These are phyloP conservation scores for Mrakia frigida DNA, from an alignment of 768 basidiomycete species.

Conservation along the genomic window DNA sequence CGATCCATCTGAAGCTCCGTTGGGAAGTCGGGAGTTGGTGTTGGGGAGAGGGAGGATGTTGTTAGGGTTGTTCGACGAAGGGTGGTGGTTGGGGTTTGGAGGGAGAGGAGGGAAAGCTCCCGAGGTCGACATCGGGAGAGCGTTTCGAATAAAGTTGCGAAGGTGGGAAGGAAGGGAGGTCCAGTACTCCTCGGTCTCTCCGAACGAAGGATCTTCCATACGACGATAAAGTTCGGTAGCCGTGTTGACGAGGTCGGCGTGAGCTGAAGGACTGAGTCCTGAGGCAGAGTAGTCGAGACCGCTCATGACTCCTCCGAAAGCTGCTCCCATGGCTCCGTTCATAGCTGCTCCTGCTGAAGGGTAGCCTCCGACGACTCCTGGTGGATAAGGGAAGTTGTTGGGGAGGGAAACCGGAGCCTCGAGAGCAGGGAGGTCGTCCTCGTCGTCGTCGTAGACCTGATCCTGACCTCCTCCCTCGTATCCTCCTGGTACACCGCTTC, in stretches of 20 bases:
- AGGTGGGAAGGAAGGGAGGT: slow-evolving; percentile 62
- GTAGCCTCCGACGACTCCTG: slow-evolving; percentile 47
- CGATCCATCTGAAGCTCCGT: background rate
- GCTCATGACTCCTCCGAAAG: slow-evolving; percentile 28
- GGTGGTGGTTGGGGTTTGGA: slow-evolving; percentile 40
- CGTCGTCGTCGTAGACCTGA: slow-evolving; percentile 37
- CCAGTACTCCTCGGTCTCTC: slow-evolving; percentile 64
- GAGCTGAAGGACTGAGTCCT: slow-evolving; percentile 43
- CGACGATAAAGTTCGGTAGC: slow-evolving; percentile 54
- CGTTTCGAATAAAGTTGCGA: slow-evolving; percentile 61
- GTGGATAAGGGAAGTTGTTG: slow-evolving; percentile 46
- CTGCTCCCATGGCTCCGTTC: slow-evolving; percentile 36
- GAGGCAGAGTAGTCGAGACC: slow-evolving; percentile 32
- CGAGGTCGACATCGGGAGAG: slow-evolving; percentile 46
- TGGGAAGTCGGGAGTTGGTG: background rate
- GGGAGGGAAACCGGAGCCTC: slow-evolving; percentile 36
- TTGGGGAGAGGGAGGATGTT: slow-evolving; percentile 9
- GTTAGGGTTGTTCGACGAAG: slow-evolving; percentile 2
- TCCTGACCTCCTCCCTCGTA: slow-evolving; percentile 42
- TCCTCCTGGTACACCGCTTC: slow-evolving; percentile 31
- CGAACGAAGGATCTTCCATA: slow-evolving; percentile 35
- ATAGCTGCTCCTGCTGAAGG: slow-evolving; percentile 47
- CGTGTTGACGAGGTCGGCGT: slow-evolving; percentile 58
- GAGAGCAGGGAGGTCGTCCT: slow-evolving; percentile 39
- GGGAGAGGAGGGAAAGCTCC: slow-evolving; percentile 36